Evolutionary conservation across 352 stramenopile species (phyloP).

Genomic region (Aphanomyces stellatus): DNA sequence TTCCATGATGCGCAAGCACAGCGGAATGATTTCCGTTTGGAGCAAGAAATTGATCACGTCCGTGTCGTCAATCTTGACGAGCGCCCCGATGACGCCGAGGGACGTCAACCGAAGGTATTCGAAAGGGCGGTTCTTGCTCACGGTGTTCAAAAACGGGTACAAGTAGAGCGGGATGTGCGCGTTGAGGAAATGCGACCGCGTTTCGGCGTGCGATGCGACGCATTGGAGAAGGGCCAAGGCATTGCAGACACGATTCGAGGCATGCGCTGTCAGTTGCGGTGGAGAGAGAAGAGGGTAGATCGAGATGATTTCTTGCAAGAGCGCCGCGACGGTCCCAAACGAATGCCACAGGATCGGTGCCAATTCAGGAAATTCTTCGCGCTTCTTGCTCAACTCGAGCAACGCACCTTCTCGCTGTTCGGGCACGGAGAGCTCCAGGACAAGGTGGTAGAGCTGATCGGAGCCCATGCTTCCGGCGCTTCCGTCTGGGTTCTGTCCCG

Average conservation of each 20-base stretch:
- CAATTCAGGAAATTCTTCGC: conserved; percentile 95
- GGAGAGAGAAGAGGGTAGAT: conserved; percentile 97
- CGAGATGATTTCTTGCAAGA: conserved; percentile 98
- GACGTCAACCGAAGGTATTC: conserved; percentile 98
- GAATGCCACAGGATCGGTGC: conserved; percentile 98
- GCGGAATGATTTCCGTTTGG: conserved; percentile 99
- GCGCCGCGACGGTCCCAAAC: conserved; percentile 93
- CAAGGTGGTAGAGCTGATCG: conserved; percentile 77
- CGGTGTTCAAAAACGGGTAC: conserved; percentile 98
- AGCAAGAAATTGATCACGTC: conserved; percentile 99
- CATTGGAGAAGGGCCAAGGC: conserved; percentile 97
- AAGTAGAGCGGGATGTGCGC: conserved; percentile 98
- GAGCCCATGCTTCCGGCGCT: neutral
- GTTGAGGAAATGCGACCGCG: conserved; percentile 94
- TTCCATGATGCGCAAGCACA: conserved; percentile 99
- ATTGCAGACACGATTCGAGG: conserved; percentile 98
- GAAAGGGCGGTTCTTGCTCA: conserved; percentile 97
- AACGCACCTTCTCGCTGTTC: conserved; percentile 95
- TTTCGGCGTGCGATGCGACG: conserved; percentile 96
- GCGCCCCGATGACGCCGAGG: conserved; percentile 96
- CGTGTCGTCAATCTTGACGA: conserved; percentile 99
- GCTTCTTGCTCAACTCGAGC: conserved; percentile 97
- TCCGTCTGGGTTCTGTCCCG: neutral
- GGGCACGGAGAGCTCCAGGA: conserved; percentile 89
- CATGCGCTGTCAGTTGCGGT: conserved; percentile 94